Base-by-base conservation (phyloP, 2,329 filamentous ascomycete species). In the Claviceps purpurea region DNA sequence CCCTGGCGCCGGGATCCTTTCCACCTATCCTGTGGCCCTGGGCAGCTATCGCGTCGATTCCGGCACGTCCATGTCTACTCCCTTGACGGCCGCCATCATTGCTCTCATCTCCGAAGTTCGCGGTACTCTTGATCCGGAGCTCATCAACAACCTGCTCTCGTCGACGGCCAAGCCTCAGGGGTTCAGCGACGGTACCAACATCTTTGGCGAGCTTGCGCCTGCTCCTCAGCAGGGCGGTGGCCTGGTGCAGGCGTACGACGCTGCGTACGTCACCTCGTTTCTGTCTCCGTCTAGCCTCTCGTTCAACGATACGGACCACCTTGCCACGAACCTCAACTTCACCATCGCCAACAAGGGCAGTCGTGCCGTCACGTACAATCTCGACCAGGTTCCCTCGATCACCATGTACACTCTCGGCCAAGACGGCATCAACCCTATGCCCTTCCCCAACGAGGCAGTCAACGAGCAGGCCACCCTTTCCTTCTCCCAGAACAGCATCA, bases 261-360 rank as follows among this genome's bases (percentile, higher is more conserved):
- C 78, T 2, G 75, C 79, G 2, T 72, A 76, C 56, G 67, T 74
- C 11, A 77, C 70, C 2, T 73, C 74, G 2, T 59, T 76, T 13
- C 64, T 84, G 18, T 74, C 72, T 57, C 72, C 70, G 6, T 75
- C 75, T 16, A 77, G 73, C 60, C 65, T 85, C 8, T 72, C 76
- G 1, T 82, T 84, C 66, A 83, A 84, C 60, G 81, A 84, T 60
- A 80, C 78, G 0, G 75, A 77, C 56, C 60, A 82, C 68, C 73
- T 81, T 54, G 60, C 64, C 44, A 62, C 67, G 5, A 68, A 67
- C 1, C 65, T 72, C 43, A 72, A 73, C 57, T 79, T 84, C 59
- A 73, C 68, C 39, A 70, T 84, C 56, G 70, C 64, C 58, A 84
- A 84, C 67, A 68, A 69, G 7, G 76, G 75, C 44, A 65, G 65